Percentiles rank a stretch among this genome's conserved stretches.
phyloP scores from a whole-genome alignment of 164 flowering plant species.

The Berberis thunbergii region DNA sequence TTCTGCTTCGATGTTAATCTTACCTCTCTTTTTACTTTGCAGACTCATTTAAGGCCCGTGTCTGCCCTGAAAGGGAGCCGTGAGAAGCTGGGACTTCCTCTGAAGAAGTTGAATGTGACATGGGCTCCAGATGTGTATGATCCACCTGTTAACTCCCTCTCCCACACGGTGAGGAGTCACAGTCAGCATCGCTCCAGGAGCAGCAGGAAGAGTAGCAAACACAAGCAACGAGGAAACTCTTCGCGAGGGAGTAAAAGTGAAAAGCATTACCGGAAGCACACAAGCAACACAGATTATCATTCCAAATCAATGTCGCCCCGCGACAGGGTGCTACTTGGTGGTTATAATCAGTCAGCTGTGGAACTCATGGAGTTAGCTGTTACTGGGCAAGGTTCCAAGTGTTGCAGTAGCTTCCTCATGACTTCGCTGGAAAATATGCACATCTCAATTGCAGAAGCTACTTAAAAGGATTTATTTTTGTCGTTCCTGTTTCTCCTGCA shows the following conservation, averaged over 20 bases:
- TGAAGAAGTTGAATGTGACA: conserved; percentile 37
- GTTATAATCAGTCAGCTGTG: conserved; percentile 9
- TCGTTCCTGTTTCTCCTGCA: neutral
- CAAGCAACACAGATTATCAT: conserved; percentile 15
- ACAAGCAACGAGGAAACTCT: conserved; percentile 51
- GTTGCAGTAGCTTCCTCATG: conserved; percentile 46
- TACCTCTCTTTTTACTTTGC: neutral
- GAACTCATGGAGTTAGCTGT: conserved; percentile 18
- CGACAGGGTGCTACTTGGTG: conserved; percentile 4
- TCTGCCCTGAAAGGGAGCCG: conserved; percentile 76
- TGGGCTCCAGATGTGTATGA: conserved; percentile 94
- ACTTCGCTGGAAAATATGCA: conserved; percentile 29
- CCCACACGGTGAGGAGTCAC: conserved; percentile 38
- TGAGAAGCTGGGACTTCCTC: conserved; percentile 35
- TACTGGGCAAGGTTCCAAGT: conserved; percentile 33
- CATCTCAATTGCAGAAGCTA: conserved; percentile 46
- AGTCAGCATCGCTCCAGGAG: conserved; percentile 20
- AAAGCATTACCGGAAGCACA: conserved; percentile 24
- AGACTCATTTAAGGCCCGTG: neutral
- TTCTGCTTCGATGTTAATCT: neutral
- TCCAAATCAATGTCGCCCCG: conserved; percentile 5
- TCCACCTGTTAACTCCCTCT: conserved; percentile 48
- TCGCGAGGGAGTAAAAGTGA: conserved; percentile 32
- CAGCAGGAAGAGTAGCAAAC: conserved; percentile 49
- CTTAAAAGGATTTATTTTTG: conserved; percentile 3